phyloP scores from a whole-genome alignment of 139 green algal species.

The Picochlorum sp. region DNA sequence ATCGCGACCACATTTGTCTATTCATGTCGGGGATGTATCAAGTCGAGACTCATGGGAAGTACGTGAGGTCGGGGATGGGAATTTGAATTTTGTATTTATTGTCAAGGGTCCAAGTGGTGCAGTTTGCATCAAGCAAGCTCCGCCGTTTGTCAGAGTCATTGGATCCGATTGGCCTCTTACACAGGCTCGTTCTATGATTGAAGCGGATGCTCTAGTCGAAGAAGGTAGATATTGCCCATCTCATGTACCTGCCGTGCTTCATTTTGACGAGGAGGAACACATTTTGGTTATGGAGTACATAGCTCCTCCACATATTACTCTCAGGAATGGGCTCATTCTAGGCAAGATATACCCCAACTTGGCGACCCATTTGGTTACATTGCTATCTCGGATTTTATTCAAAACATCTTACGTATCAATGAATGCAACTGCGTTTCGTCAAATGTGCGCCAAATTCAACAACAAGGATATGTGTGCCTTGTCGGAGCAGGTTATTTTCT shows the following conservation, averaged over 20 bases:
- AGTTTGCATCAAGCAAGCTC: constrained; percentile 79
- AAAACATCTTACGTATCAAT: constrained; percentile 69
- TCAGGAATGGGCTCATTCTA: constrained; percentile 58
- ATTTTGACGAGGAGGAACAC: constrained; percentile 38
- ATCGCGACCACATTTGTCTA: constrained; percentile 25
- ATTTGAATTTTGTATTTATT: constrained; percentile 99
- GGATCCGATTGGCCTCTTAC: constrained; percentile 86
- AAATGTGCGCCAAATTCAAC: constrained; percentile 15
- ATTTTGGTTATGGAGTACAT: constrained; percentile 81
- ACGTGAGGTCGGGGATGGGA: constrained; percentile 88
- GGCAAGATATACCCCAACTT: constrained; percentile 62
- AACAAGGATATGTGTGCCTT: constrained; percentile 87
- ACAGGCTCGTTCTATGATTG: constrained; percentile 61
- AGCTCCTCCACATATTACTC: constrained; percentile 68
- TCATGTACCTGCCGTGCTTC: constrained; percentile 66
- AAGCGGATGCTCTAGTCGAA: constrained; percentile 49
- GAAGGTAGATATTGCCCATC: constrained; percentile 48
- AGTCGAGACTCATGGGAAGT: constrained; percentile 22
- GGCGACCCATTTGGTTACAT: constrained; percentile 56
- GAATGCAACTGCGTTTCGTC: constrained; percentile 30
- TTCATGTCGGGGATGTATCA: constrained; percentile 29
- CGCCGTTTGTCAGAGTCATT: constrained; percentile 86
- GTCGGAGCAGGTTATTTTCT: constrained; percentile 95
- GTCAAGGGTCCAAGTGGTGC: constrained; percentile 60
- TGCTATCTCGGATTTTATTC: constrained; percentile 78